Evolutionary conservation across 768 basidiomycete species (phyloP).

Genomic region (Calvatia gigantea): DNA sequence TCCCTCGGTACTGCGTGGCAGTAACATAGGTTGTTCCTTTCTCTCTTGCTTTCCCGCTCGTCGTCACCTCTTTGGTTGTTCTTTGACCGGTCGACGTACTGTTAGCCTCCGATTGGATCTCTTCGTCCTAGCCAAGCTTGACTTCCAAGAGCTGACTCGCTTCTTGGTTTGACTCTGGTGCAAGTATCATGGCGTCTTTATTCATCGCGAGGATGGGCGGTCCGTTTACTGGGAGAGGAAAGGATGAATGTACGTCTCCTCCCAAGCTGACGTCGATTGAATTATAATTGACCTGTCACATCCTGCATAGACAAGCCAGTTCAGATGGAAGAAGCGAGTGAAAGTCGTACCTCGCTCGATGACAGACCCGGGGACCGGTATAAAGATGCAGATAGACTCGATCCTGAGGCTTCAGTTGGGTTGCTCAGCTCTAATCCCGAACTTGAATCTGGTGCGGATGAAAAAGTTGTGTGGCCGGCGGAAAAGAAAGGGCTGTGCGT

Average conservation of each 20-base stretch:
- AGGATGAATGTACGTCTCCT: constrained; percentile 40
- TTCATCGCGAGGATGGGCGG: constrained; percentile 43
- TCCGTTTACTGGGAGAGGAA: constrained; percentile 43
- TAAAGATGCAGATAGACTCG: background rate
- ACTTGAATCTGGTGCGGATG: constrained; percentile 24
- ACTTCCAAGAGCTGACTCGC: background rate
- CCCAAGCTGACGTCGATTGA: background rate
- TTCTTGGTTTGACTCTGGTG: background rate
- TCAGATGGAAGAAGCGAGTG: constrained; percentile 39
- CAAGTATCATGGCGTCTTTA: constrained; percentile 17
- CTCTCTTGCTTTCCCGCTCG: no score
- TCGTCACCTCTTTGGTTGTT: no score
- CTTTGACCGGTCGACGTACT: no score
- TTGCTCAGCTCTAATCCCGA: constrained; percentile 29
- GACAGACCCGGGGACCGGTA: constrained; percentile 7
- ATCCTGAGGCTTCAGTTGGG: constrained; percentile 13
- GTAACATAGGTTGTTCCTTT: no score
- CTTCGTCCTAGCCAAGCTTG: no score
- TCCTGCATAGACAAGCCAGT: constrained; percentile 36
- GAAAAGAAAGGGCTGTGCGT: constrained; percentile 36
- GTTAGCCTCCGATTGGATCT: no score
- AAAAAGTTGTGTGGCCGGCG: constrained; percentile 27
- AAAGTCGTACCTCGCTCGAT: constrained; percentile 24
- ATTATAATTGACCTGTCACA: background rate
- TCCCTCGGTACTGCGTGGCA: no score